A percentile compares a stretch with the other conserved stretches of the same genome.
These are phyloP conservation scores for Flaveria robusta DNA, from an alignment of 129 eudicot genomes.

Conservation along the genomic window DNA sequence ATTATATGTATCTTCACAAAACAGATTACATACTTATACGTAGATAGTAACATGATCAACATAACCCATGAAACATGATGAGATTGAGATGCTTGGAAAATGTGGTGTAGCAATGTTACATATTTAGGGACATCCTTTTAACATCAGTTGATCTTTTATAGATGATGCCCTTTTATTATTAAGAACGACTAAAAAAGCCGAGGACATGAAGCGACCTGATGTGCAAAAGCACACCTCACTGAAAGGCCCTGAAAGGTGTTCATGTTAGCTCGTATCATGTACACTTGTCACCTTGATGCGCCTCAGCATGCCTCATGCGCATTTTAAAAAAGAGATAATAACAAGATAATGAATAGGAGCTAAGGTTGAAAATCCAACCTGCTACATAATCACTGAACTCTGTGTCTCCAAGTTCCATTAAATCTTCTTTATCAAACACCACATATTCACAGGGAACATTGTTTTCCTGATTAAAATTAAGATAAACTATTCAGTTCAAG, in stretches of 20 bases:
- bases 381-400: slow-evolving; percentile 18
- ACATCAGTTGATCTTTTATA: neutral
- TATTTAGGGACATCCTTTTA: neutral
- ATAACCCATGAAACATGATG: neutral
- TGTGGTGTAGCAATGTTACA: neutral
- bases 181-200: neutral
- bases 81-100: neutral
- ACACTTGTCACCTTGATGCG: neutral
- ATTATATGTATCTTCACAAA: neutral
- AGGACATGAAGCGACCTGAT: neutral
- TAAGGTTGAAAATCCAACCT: slow-evolving; percentile 19
- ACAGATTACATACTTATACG: neutral
- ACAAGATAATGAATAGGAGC: neutral
- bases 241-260: neutral
- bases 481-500: slow-evolving; percentile 15
- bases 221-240: neutral
- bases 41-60: neutral
- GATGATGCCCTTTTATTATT: neutral
- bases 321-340: neutral
- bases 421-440: slow-evolving; percentile 39
- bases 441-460: slow-evolving; percentile 29
- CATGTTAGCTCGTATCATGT: neutral
- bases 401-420: slow-evolving; percentile 32
- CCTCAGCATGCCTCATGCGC: neutral
- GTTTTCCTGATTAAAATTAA: slow-evolving; percentile 21